Evolutionary conservation across 2,329 filamentous ascomycete species (phyloP), one percentile per base, ranked within the genome.

Genomic region (Alternaria ethzedia): DNA sequence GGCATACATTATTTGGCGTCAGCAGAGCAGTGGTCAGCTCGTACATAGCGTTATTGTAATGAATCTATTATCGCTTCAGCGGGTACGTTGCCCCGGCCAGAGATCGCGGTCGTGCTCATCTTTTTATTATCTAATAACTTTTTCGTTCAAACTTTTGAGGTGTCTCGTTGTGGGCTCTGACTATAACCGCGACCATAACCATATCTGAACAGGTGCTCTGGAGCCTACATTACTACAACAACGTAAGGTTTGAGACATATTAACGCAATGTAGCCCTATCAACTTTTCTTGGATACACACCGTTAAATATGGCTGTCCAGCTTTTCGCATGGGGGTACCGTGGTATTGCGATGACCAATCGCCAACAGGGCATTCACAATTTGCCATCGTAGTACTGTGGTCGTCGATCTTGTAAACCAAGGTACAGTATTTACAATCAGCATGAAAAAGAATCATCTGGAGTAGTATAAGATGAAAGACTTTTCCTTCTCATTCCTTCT

Each of bases 11-110:
- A 4, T n/a, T 54, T 6, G 26, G 49, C 57, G 41, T 47, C 23
- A 11, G 12, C 26, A 28, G 20, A 41, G 36, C 49, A 12, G 17
- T 20, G 21, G 21, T 45, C 25, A 20, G 41, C 49, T 45, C 32
- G 25, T 54, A 36, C n/a, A 46, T 54, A 59, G 17, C 45, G 49
- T 30, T 36, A 54, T 47, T 54, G 49, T 59, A 59, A 59, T 59
- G 51, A 28, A 46, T 15, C 8, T 46, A 28, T 32, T 25, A 32
- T 56, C 41, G 28, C 23, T 56, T 45, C 41, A 15, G 41, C 13
- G 12, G 49, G 20, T 5, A 3, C 49, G 5, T 51, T 32, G 11
- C 47, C 26, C 8, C 25, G 25, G 26, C n/a, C n/a, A 30, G 47
- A 2, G 20, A 36, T 21, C 26, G 20, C 7, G 26, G 28, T 15